These are phyloP conservation scores for Colletotrichum sp. DNA, from an alignment of 2,329 filamentous ascomycete genomes.

Conservation along the genomic window DNA sequence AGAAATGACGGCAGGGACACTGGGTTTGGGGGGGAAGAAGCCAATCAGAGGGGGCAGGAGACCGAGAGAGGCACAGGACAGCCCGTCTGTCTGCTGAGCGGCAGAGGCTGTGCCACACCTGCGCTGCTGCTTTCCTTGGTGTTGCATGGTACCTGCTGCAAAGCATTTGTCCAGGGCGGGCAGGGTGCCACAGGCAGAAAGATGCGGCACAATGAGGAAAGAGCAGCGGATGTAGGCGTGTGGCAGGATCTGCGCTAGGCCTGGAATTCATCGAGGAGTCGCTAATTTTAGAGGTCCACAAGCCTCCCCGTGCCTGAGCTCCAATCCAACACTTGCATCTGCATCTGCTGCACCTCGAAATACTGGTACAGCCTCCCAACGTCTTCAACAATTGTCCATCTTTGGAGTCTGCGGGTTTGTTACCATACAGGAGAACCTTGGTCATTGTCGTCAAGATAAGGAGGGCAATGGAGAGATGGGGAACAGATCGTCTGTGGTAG, in stretches of 20 bases:
- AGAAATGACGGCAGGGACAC: not conserved
- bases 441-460: not conserved
- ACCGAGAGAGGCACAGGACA: not conserved
- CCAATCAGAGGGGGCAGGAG: not conserved
- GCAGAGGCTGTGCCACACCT: not conserved
- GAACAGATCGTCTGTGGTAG: not conserved
- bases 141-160: not conserved
- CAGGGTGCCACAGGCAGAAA: not conserved
- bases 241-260: not conserved
- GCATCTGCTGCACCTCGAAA: not conserved
- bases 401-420: not conserved
- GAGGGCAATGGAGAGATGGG: not conserved
- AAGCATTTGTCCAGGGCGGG: not conserved
- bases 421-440: fast-evolving
- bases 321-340: not conserved
- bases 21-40: not conserved
- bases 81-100: not conserved
- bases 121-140: not conserved
- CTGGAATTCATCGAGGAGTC: not conserved
- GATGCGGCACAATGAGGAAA: not conserved
- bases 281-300: conserved; percentile 1
- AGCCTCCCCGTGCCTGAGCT: not conserved
- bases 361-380: not conserved
- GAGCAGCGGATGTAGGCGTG: not conserved
- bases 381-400: fast-evolving